Conservation (phyloP, 1,284 basidiomycete genomes). For the Pseudozyma tsukubaensis region DNA sequence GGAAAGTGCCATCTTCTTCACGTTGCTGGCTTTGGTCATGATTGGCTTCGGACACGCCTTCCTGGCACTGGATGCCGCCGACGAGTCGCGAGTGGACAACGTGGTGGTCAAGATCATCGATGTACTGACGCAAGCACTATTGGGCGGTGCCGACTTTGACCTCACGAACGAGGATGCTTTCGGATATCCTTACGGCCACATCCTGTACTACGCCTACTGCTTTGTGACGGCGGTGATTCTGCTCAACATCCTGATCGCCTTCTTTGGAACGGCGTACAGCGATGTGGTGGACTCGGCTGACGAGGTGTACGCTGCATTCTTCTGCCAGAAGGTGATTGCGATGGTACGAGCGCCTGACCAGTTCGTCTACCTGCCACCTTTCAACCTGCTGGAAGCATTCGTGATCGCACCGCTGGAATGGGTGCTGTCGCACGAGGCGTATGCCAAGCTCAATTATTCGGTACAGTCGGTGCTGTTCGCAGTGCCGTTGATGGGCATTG, state of each 20-base stretch:
- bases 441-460: conserved; percentile 47
- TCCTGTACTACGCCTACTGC: conserved; percentile 76
- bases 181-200: conserved; percentile 74
- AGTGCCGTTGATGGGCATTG: conserved; percentile 53
- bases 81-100: conserved; percentile 76
- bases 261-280: conserved; percentile 73
- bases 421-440: conserved; percentile 67
- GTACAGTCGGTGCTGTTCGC: conserved; percentile 56
- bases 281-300: conserved; percentile 58
- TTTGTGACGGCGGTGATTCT: conserved; percentile 54
- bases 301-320: conserved; percentile 48
- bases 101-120: conserved; percentile 76
- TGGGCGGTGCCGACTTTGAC: conserved; percentile 70
- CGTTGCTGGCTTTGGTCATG: conserved; percentile 81
- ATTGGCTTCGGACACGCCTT: conserved; percentile 87
- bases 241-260: conserved; percentile 82
- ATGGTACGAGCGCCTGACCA: conserved; percentile 78
- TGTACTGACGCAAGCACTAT: conserved; percentile 80
- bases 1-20: conserved; percentile 76
- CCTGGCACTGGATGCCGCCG: conserved; percentile 89
- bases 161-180: conserved; percentile 42
- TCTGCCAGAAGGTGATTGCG: conserved; percentile 61
- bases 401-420: conserved; percentile 87
- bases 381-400: conserved; percentile 86
- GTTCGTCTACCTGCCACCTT: conserved; percentile 72